Conservation (phyloP, 1,139 yeast genomes). For the Geotrichum aggregatum region DNA sequence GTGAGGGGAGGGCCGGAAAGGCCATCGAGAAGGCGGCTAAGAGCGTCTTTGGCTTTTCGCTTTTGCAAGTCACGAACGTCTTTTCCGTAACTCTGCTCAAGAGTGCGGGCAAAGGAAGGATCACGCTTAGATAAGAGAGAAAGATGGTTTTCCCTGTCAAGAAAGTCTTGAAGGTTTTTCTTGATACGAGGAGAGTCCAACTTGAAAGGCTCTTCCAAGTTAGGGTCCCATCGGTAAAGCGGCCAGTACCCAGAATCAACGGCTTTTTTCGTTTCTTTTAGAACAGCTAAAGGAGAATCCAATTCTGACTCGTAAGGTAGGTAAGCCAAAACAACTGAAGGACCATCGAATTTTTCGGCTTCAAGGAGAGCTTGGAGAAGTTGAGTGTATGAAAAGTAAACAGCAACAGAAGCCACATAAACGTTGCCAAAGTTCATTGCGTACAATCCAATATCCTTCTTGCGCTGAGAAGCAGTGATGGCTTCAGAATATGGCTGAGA, state of each 20-base stretch:
- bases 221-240: conserved; percentile 79
- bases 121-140: conserved; percentile 65
- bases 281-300: conserved; percentile 66
- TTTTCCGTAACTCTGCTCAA: conserved; percentile 59
- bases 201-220: conserved; percentile 54
- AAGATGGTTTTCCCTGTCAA: conserved; percentile 85
- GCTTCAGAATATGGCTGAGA: conserved; percentile 71
- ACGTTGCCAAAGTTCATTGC: conserved; percentile 92
- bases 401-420: conserved; percentile 92
- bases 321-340: conserved; percentile 86
- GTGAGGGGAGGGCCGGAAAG: conserved; percentile 91
- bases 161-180: conserved; percentile 69
- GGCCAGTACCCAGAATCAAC: conserved; percentile 97
- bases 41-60: conserved; percentile 72
- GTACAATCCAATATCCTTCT: conserved; percentile 89
- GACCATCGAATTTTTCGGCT: conserved; percentile 84
- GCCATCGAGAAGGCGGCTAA: conserved; percentile 71
- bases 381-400: conserved; percentile 90
- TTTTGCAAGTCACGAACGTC: conserved; percentile 59
- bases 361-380: conserved; percentile 83
- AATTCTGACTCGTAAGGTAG: conserved; percentile 68
- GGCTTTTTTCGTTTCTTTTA: conserved; percentile 83
- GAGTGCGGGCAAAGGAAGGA: conserved; percentile 74
- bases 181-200: conserved; percentile 81
- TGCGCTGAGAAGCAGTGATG: conserved; percentile 46